phyloP scores from a whole-genome alignment of 495 filamentous ascomycete species.

The Penicillium simplicissimum region DNA sequence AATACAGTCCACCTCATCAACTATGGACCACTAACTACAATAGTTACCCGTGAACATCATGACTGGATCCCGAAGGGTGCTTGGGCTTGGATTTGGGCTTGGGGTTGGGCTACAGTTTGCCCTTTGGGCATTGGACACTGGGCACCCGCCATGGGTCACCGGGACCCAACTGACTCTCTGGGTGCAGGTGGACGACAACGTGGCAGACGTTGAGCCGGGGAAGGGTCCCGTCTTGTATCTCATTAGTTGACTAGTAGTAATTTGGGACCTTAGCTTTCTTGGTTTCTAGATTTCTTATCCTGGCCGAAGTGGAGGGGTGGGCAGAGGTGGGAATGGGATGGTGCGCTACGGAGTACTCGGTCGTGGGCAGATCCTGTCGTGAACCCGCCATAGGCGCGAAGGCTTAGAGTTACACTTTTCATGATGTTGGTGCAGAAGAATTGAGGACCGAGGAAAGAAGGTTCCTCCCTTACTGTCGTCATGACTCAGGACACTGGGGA shows the following conservation, averaged over 20 bases:
- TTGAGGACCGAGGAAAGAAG: neutral
- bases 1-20: neutral
- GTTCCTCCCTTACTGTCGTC: neutral
- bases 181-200: conserved; percentile 23
- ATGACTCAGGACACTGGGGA: neutral
- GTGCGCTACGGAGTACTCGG: too few species aligned
- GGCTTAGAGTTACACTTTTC: neutral
- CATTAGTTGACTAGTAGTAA: neutral
- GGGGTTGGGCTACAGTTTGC: neutral
- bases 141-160: conserved; percentile 13
- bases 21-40: neutral
- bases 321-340: neutral
- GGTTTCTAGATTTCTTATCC: neutral
- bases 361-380: neutral
- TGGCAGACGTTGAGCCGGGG: conserved; percentile 24
- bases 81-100: neutral
- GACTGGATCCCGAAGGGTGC: too few species aligned
- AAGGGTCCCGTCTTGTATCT: neutral
- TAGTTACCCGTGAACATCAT: neutral
- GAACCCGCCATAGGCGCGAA: conserved; percentile 20
- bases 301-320: neutral
- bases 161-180: conserved; percentile 21
- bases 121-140: conserved; percentile 10
- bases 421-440: neutral
- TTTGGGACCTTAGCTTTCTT: neutral